Conservation (phyloP, 2,329 filamentous ascomycete species). For the Exophiala sp. region DNA sequence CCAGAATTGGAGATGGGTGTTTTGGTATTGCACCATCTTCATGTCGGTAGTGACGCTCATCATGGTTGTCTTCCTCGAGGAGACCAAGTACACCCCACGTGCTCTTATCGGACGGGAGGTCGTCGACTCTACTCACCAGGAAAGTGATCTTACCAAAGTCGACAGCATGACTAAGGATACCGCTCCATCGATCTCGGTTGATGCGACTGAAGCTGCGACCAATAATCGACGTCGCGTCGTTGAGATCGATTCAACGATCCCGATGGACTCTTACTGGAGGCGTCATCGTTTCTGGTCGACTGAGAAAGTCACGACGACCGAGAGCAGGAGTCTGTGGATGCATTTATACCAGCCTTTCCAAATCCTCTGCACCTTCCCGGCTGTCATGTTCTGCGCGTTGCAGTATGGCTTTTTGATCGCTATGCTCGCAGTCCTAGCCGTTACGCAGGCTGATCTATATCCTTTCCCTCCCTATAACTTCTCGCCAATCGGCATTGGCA, state of each 20-base stretch:
- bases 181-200: conserved; percentile 7
- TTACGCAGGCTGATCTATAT: conserved; percentile 36
- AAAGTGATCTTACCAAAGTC: conserved; percentile 13
- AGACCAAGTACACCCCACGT: conserved; percentile 34
- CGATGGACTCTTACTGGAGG: conserved; percentile 30
- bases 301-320: conserved; percentile 18
- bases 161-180: conserved; percentile 9
- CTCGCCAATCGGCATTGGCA: conserved; percentile 32
- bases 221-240: conserved; percentile 21
- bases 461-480: conserved; percentile 35
- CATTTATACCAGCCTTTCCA: conserved; percentile 34
- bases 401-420: conserved; percentile 40
- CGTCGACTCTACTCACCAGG: not conserved
- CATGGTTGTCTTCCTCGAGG: conserved; percentile 38
- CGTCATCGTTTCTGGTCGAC: conserved; percentile 30
- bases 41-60: conserved; percentile 30
- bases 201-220: conserved; percentile 11
- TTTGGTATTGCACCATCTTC: conserved; percentile 36
- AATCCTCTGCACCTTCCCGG: conserved; percentile 36
- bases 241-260: conserved; percentile 31
- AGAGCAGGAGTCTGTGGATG: conserved; percentile 30
- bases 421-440: conserved; percentile 35
- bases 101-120: conserved; percentile 22
- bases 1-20: conserved; percentile 38
- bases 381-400: conserved; percentile 39